Base-by-base conservation (phyloP, 2,329 filamentous ascomycete genomes). In the Aureobasidium sp. region DNA sequence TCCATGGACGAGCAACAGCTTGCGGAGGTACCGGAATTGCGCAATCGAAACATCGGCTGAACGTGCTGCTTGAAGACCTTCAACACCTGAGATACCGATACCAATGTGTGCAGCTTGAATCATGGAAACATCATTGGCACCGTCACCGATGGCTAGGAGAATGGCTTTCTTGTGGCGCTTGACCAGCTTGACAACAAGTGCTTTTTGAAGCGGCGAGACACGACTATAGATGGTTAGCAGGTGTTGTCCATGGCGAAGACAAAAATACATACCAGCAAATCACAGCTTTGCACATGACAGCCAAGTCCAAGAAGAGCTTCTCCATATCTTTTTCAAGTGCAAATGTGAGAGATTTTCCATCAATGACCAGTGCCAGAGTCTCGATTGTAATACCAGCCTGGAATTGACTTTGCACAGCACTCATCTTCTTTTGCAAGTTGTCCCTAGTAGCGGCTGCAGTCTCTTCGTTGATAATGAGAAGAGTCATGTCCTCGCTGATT, bases 101-200 rank as follows among this genome's bases (percentile, higher is more conserved):
- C 94, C 94, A 66, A 99, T 96, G 73, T 99, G 94, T 14, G 94
- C 94, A 12, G 94, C 94, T 78, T 99, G 94, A 61, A 99, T 99
- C 94, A 99, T 99, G 19, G 93, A 97, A n/a, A 99, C 94, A 71
- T 99, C 94, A 76, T 99, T 99, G 50, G 94, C 94, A 66, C 94
- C 94, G 70, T 99, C 94, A 67, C 94, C 94, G 73, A 99, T 97
- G 57, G 94, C 94, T 56, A 99, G 85, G 59, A 97, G 85, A 67
- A 99, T 91, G 14, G 91, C 85, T 72, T 97, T 90, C 67, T 94
- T 84, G 73, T 96, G 90, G 67, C 91, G 90, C 77, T 97, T 99
- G 71, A 99, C 94, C 67, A 97, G 85, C 79, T 99, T 99, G 68
- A 99, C 94, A 24, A 99, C 94, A 65, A 99, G 80, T 17, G 94